Percentiles rank a stretch among this genome's conserved stretches.
These are phyloP conservation scores for Astraeus odoratus DNA, from an alignment of 768 basidiomycete genomes.

Conservation along the genomic window DNA sequence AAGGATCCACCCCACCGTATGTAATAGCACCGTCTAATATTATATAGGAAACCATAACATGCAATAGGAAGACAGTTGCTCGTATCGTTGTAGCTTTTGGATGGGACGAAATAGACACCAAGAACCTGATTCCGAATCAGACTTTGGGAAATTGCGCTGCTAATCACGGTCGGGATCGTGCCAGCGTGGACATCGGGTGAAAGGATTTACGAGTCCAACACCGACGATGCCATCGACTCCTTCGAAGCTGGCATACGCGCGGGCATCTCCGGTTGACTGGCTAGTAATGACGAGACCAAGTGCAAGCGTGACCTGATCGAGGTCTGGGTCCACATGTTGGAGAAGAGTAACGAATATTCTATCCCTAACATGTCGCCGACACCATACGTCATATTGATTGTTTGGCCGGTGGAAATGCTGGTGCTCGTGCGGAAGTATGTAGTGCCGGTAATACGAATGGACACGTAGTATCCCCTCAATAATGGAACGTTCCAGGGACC, in stretches of 20 bases:
- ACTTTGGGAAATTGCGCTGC: constrained; percentile 13
- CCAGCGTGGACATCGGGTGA: constrained; percentile 3
- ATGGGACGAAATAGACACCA: constrained; percentile 12
- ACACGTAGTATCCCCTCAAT: not conserved
- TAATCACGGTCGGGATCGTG: constrained; percentile 13
- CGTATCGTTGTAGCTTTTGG: constrained; percentile 6
- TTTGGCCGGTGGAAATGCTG: constrained; percentile 9
- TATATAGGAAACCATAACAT: not conserved
- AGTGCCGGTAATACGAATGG: constrained; percentile 1
- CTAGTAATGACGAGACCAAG: constrained; percentile 10
- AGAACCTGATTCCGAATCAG: constrained; percentile 9
- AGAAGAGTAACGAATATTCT: constrained; percentile 17
- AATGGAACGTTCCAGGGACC: not conserved
- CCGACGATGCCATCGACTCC: constrained; percentile 17
- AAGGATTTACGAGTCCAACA: constrained; percentile 8
- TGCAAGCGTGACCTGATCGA: constrained; percentile 15
- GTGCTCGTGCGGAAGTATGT: constrained; percentile 8
- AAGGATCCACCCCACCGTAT: constrained; percentile 12
- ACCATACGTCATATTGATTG: not conserved
- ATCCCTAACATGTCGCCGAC: constrained; percentile 20
- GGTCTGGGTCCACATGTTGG: not conserved
- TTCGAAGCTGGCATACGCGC: constrained; percentile 8
- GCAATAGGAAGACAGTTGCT: too few species aligned
- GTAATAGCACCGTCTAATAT: constrained; percentile 11
- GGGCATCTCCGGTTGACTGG: constrained; percentile 17